Percentiles rank a stretch among this genome's conserved stretches.
phyloP scores from a whole-genome alignment of 208 protist species.

The Tritrichomonas foetus region DNA sequence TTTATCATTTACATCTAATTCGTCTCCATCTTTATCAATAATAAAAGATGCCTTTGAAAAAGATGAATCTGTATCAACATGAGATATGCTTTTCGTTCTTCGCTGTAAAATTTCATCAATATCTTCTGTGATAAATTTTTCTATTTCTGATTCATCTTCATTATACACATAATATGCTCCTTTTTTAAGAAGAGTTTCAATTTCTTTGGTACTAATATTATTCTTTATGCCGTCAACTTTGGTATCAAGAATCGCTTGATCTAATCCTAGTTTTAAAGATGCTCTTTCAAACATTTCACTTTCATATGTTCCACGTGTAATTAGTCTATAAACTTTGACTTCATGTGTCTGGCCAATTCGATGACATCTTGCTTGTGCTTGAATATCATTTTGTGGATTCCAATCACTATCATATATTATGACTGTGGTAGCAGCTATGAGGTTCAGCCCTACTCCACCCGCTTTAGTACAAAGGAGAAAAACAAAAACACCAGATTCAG shows the following conservation, averaged over 20 bases:
- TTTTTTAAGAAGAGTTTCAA: constrained; percentile 43
- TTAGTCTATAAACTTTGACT: constrained; percentile 84
- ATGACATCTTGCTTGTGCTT: no score
- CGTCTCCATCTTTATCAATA: background rate
- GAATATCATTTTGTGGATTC: no score
- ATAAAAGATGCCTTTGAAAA: background rate
- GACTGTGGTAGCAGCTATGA: no score
- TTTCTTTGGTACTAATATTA: background rate
- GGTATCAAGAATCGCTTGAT: constrained; percentile 64
- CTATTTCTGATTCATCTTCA: background rate
- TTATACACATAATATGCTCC: constrained; percentile 46
- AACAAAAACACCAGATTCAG: no score
- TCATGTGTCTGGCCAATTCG: no score
- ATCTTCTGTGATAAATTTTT: background rate
- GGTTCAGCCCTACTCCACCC: no score
- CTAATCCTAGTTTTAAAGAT: constrained; percentile 73
- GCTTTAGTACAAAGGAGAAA: no score
- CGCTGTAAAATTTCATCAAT: constrained; percentile 31
- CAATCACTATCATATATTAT: no score
- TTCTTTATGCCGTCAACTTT: background rate
- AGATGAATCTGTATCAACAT: background rate
- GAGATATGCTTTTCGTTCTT: background rate
- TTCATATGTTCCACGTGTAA: constrained; percentile 79
- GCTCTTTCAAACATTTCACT: constrained; percentile 75
- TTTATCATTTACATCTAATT: background rate